Base-by-base conservation (phyloP, 371 early-diverging fungal genomes). In the Rhizomucor pusillus region DNA sequence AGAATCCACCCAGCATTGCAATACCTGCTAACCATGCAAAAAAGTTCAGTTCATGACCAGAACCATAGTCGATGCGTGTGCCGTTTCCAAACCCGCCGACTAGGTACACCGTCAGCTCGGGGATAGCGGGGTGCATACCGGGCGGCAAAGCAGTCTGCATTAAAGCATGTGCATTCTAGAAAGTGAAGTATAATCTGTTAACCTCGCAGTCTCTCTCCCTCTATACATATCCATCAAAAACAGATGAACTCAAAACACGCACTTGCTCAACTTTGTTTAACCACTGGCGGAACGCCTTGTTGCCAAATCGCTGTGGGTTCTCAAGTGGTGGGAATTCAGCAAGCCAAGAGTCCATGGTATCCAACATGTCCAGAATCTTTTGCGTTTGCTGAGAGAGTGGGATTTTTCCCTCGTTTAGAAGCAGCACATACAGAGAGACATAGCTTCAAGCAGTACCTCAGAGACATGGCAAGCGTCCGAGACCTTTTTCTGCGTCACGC, bases 1-100 rank as follows among this genome's bases (percentile, higher is more conserved):
- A 45, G 36, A 93, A 61, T 12, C 85, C 71, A 23, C 81, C 86
- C 36, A 94, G 65, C 57, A 87, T 71, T 33, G 82, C 75, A 22
- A 95, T 71, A 43, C 90, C 90, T 43, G 83, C 74, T 20, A 99
- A 73, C 81, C 92, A 99, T 6, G 91, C 88, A n/a, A 93, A 68
- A 67, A 99, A 99, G 49, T 89, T 90, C 14, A 97, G 77, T 77
- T 99, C 99, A 64, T 99, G 99, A 0, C 99, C 99, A 20, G 95
- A 95, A n/a, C 99, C 99, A 77, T 99, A 99, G 73, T 99, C 99
- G 29, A 99, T 91, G 39, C 99, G 85, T 3, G 86, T 89, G 5
- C 79, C 76, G 65, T 98, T 91, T 20, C 99, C 99, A 84, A 99
- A 98, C 44, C 88, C 79, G 47, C 84, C 80, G 2, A 62, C 65